phyloP scores from a whole-genome alignment of 768 basidiomycete species.

The Auricularia cornea region DNA sequence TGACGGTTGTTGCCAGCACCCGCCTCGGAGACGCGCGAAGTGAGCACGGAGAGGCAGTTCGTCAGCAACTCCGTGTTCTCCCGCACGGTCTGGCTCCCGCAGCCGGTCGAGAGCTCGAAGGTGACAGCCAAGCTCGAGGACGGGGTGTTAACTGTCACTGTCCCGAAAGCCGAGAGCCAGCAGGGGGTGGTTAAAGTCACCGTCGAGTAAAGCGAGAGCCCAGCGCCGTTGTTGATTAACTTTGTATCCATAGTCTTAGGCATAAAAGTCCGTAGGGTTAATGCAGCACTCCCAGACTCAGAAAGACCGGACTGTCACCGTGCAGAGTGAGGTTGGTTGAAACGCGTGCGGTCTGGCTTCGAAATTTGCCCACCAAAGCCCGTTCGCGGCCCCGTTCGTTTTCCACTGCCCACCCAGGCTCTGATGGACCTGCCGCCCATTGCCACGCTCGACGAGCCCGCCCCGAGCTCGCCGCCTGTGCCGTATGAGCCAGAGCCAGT shows the following conservation, averaged over 20 bases:
- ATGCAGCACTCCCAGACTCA: neutral
- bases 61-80: constrained; percentile 48
- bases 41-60: constrained; percentile 46
- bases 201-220: constrained; percentile 27
- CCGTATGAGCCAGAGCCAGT: neutral
- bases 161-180: constrained; percentile 52
- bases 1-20: neutral
- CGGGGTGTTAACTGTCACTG: constrained; percentile 56
- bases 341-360: neutral
- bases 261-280: neutral
- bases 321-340: too few relatives aligned
- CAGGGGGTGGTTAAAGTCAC: constrained; percentile 43
- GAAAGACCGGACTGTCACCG: neutral
- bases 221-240: neutral
- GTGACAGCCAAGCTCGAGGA: constrained; percentile 59
- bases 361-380: neutral
- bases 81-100: constrained; percentile 66
- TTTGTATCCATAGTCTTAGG: neutral
- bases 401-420: neutral
- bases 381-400: neutral
- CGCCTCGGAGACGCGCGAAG: neutral
- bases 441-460: neutral
- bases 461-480: neutral
- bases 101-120: constrained; percentile 45
- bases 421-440: neutral